Percentiles rank a stretch among this genome's conserved stretches.
Evolutionary conservation across 805 yeast species (phyloP).

Genomic region (Saccharomycopsis fermentans): DNA sequence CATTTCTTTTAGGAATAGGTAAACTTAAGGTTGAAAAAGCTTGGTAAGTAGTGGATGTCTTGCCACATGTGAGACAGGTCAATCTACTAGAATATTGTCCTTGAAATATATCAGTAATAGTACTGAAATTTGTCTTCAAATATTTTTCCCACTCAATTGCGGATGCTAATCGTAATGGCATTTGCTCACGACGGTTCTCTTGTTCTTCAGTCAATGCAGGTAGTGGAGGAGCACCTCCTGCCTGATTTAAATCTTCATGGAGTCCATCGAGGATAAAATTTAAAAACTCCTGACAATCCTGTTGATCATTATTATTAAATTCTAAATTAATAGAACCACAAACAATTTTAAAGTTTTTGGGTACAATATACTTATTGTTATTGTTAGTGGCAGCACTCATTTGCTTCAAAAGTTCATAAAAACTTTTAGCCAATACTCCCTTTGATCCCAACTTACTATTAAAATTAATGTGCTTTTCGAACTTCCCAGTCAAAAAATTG

Average conservation of each 20-base stretch:
- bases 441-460: constrained; percentile 69
- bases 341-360: constrained; percentile 53
- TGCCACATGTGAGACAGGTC: constrained; percentile 59
- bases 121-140: constrained; percentile 65
- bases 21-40: constrained; percentile 70
- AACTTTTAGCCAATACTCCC: constrained; percentile 65
- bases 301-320: constrained; percentile 64
- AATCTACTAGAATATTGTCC: constrained; percentile 83
- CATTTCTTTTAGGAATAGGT: constrained; percentile 54
- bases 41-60: constrained; percentile 78
- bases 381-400: constrained; percentile 34
- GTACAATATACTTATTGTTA: constrained; percentile 40
- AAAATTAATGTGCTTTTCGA: constrained; percentile 58
- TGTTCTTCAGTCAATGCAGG: constrained; percentile 61
- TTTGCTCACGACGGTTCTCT: constrained; percentile 58
- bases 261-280: constrained; percentile 64
- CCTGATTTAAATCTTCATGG: constrained; percentile 74
- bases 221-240: constrained; percentile 43
- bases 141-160: constrained; percentile 90
- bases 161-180: constrained; percentile 73
- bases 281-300: constrained; percentile 77
- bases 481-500: constrained; percentile 52
- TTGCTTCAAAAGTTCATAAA: constrained; percentile 47
- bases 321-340: constrained; percentile 57
- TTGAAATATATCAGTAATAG: constrained; percentile 72